These are phyloP conservation scores for Gloeostereum incarnatum DNA, from an alignment of 768 basidiomycete genomes.

Conservation along the genomic window DNA sequence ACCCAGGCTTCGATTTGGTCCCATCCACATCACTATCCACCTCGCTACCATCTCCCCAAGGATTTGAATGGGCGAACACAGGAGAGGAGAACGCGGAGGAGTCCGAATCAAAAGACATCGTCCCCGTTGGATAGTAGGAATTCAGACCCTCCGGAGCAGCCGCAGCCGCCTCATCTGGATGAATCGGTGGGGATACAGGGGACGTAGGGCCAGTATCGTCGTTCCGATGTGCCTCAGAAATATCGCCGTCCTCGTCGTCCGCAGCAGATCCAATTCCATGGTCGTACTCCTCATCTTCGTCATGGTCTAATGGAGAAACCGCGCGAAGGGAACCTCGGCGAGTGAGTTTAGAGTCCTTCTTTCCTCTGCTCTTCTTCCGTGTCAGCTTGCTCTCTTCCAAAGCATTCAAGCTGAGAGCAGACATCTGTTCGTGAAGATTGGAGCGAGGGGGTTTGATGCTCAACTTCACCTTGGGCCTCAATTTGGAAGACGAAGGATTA, in stretches of 20 bases:
- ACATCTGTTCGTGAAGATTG: no score
- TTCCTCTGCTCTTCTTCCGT: no score
- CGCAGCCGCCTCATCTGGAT: conserved; percentile 5
- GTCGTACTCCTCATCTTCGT: conserved; percentile 5
- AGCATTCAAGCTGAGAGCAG: no score
- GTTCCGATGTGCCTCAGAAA: no score
- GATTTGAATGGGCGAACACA: conserved; percentile 24
- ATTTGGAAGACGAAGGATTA: no score
- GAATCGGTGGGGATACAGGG: no score
- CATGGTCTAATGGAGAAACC: conserved; percentile 1
- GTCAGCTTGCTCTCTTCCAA: no score
- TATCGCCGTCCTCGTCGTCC: conserved; percentile 5
- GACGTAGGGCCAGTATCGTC: conserved; percentile 4
- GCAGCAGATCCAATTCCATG: conserved; percentile 6
- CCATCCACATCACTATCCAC: neutral
- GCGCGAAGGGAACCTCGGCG: no score
- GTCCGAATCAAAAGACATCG: conserved; percentile 3
- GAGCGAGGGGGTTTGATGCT: conserved; percentile 7
- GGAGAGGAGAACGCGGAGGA: conserved; percentile 27
- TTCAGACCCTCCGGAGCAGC: conserved; percentile 6
- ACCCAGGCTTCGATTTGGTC: neutral
- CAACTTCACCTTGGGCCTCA: conserved; percentile 5
- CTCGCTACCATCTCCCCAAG: neutral
- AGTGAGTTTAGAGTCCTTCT: no score
- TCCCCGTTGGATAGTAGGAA: conserved; percentile 3